Base-by-base conservation (phyloP, 73 alveolate genomes). In the Paramecium sonneborni region DNA sequence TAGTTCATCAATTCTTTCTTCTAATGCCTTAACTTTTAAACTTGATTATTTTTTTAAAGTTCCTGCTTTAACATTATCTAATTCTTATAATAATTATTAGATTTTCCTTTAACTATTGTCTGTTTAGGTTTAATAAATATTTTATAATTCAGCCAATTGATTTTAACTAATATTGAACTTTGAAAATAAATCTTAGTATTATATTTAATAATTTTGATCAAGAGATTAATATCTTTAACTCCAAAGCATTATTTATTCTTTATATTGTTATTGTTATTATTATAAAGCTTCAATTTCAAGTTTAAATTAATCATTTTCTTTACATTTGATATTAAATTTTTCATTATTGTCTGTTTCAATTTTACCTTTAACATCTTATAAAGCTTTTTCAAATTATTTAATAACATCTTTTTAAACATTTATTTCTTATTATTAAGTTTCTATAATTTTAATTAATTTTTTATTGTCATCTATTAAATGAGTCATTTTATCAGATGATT, bases 221-320 rank as follows among this genome's bases (percentile, higher is more conserved):
- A 79, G 26, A 23, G 90, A 32, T 46, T 79, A 12, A 44, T 79
- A 79, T 79, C 90, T 43, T 12, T 32, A 23, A 44, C 55, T 79
- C 90, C 90, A 79, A 14, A 79, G 43, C 23, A 24, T 44, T 20
- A 79, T 24, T 41, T 79, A 79, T 43, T 79, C 90, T 79, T 79
- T 21, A 10, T 30, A 46, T 79, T 38, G 14, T 23, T 79, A 7
- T 12, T 41, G 14, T 79, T 79, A 34, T 79, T 39, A 30, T 12
- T 43, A 7, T 1, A 37, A 39, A 15, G n/a, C 18, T 41, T 79
- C 90, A 79, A 38, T n/a, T 12, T 79, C 90, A 24, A 8, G 41
- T 46, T 79, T 79, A 11, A 39, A 43, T 23, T 30, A 4, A 43
- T 79, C 76, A 23, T 0, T 21, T 41, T 79, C 90, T 37, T 79